Conservation (phyloP, 805 yeast genomes). For the Candida xyloterini region DNA sequence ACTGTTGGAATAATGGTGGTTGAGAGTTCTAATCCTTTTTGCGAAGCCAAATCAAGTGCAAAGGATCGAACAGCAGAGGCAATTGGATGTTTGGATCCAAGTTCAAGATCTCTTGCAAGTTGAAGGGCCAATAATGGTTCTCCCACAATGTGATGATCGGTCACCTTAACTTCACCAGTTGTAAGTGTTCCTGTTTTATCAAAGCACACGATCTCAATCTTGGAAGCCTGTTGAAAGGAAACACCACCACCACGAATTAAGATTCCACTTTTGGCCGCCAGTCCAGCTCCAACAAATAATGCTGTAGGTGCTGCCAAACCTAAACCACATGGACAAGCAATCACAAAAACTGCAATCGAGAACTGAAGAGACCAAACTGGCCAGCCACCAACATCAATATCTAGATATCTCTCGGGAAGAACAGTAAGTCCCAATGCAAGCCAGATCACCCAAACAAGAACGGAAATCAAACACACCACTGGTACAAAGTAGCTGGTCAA, state of each 20-base stretch:
- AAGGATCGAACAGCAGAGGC: slow-evolving; percentile 53
- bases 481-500: slow-evolving; percentile 76
- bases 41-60: slow-evolving; percentile 24
- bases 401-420: slow-evolving; percentile 54
- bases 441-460: slow-evolving; percentile 70
- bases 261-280: slow-evolving; percentile 75
- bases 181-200: slow-evolving; percentile 82
- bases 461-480: slow-evolving; percentile 55
- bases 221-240: slow-evolving; percentile 75
- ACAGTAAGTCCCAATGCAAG: slow-evolving; percentile 52
- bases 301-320: slow-evolving; percentile 88
- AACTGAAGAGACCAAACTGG: slow-evolving; percentile 73
- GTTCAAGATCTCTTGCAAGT: slow-evolving; percentile 56
- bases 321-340: slow-evolving; percentile 85
- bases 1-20: slow-evolving; percentile 44
- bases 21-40: slow-evolving; percentile 17
- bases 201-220: slow-evolving; percentile 61
- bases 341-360: slow-evolving; percentile 74
- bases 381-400: slow-evolving; percentile 72
- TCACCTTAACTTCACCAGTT: slow-evolving; percentile 53
- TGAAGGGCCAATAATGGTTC: slow-evolving; percentile 38
- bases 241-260: slow-evolving; percentile 79
- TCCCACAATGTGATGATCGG: slow-evolving; percentile 42
- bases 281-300: slow-evolving; percentile 71
- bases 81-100: slow-evolving; percentile 66